Percentiles rank a stretch among this genome's conserved stretches.
Conservation (phyloP, 2,329 filamentous ascomycete species). For the Metarhizium guizhouense region DNA sequence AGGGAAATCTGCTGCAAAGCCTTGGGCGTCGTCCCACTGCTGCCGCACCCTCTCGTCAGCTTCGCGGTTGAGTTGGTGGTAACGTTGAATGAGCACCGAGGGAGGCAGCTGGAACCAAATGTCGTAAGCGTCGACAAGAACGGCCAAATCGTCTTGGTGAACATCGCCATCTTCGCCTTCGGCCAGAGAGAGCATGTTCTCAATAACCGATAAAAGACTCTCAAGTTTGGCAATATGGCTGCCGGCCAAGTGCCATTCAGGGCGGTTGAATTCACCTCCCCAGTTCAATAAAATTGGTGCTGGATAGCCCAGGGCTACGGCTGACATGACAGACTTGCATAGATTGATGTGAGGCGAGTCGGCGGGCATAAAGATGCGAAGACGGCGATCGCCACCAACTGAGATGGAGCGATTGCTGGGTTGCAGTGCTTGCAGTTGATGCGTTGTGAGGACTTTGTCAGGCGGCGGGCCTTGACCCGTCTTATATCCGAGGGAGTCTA, state of each 20-base stretch:
- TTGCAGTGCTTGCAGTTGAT: conserved; percentile 2
- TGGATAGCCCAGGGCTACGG: conserved; percentile 28
- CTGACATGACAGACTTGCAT: conserved; percentile 30
- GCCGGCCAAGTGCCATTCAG: conserved; percentile 27
- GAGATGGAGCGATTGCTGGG: conserved; percentile 1
- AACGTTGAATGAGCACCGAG: conserved; percentile 26
- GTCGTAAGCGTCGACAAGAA: conserved; percentile 30
- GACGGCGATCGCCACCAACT: conserved; percentile 13
- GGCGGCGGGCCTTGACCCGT: not conserved
- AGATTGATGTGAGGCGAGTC: conserved; percentile 26
- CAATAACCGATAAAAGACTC: conserved; percentile 10
- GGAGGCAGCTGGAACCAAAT: conserved; percentile 31
- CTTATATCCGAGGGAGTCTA: not conserved
- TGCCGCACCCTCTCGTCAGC: conserved; percentile 19
- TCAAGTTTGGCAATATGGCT: conserved; percentile 30
- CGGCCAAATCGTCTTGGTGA: conserved; percentile 12
- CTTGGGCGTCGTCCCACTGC: conserved; percentile 16
- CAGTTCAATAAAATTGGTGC: conserved; percentile 28
- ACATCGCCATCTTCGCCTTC: conserved; percentile 6
- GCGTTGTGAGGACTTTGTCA: not conserved
- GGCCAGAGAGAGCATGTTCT: conserved; percentile 14
- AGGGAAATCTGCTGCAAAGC: not conserved
- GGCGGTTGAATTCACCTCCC: conserved; percentile 27
- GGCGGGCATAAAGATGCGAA: conserved; percentile 30
- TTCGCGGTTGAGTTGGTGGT: conserved; percentile 24